Conservation (phyloP, 1,139 yeast genomes). For the Yamadazyma kanchanaburiensis region DNA sequence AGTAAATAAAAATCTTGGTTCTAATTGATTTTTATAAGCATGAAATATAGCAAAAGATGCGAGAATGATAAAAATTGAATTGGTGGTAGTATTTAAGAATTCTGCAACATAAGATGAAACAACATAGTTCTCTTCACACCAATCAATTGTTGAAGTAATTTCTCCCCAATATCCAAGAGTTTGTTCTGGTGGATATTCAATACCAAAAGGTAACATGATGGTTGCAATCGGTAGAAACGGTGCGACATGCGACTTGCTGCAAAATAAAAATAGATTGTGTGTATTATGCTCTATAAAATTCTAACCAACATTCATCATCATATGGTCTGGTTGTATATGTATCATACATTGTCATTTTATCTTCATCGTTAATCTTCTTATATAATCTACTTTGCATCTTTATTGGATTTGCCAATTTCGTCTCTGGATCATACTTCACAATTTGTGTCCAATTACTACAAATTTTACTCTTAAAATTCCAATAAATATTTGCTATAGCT, state of each 20-base stretch:
- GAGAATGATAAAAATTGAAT: constrained; percentile 62
- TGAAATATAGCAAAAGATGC: constrained; percentile 67
- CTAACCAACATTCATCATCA: constrained; percentile 51
- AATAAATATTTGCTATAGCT: constrained; percentile 51
- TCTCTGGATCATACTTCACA: constrained; percentile 12
- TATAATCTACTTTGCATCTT: constrained; percentile 20
- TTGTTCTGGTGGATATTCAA: constrained; percentile 45
- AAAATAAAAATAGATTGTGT: no score
- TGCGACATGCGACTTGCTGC: no score
- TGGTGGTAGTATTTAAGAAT: constrained; percentile 77
- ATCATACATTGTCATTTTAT: constrained; percentile 51
- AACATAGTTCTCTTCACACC: constrained; percentile 96
- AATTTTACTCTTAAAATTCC: constrained; percentile 38
- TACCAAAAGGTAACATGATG: constrained; percentile 45
- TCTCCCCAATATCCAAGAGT: constrained; percentile 44
- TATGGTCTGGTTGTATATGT: constrained; percentile 50
- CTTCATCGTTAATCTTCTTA: constrained; percentile 30
- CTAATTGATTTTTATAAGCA: constrained; percentile 59
- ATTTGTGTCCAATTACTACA: constrained; percentile 45
- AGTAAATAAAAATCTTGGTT: constrained; percentile 64
- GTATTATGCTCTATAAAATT: constrained; percentile 25
- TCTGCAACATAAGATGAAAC: constrained; percentile 87
- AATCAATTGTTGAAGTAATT: constrained; percentile 77
- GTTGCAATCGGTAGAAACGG: no score
- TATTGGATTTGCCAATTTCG: constrained; percentile 15